Evolutionary conservation across 331 rosid species (phyloP).

Genomic region (Quercus phellos): DNA sequence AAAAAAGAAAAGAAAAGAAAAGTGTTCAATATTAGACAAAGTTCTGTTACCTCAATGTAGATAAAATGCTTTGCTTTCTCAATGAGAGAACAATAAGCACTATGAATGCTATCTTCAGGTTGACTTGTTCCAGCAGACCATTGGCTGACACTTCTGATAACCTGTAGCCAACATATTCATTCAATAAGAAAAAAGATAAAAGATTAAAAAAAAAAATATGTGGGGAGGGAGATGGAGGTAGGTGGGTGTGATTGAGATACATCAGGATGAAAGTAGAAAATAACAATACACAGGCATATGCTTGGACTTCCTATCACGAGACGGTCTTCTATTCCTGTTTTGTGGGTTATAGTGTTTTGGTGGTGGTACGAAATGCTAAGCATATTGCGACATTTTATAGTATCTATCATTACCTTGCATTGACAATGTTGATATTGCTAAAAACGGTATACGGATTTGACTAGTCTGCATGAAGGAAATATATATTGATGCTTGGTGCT

Average conservation of each 20-base stretch:
- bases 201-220: not conserved
- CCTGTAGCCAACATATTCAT: conserved; percentile 30
- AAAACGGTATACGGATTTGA: not conserved
- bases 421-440: conserved; percentile 1
- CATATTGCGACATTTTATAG: not conserved
- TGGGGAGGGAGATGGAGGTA: no score
- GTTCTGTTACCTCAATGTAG: conserved; percentile 74
- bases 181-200: conserved; percentile 21
- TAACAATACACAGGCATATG: not conserved
- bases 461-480: not conserved
- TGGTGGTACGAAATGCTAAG: not conserved
- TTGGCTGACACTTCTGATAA: conserved; percentile 94
- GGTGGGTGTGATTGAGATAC: not conserved
- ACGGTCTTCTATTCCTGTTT: not conserved
- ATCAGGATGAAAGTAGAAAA: not conserved
- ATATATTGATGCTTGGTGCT: not conserved
- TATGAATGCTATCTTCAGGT: conserved; percentile 90
- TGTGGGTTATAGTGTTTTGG: not conserved
- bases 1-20: not conserved
- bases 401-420: not conserved
- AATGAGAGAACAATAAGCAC: conserved; percentile 89
- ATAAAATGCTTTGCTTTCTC: conserved; percentile 86
- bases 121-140: conserved; percentile 99
- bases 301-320: no score
- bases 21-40: not conserved